Evolutionary conservation across 2,329 filamentous ascomycete genomes (phyloP).

Genomic region (Exophiala aquamarina): DNA sequence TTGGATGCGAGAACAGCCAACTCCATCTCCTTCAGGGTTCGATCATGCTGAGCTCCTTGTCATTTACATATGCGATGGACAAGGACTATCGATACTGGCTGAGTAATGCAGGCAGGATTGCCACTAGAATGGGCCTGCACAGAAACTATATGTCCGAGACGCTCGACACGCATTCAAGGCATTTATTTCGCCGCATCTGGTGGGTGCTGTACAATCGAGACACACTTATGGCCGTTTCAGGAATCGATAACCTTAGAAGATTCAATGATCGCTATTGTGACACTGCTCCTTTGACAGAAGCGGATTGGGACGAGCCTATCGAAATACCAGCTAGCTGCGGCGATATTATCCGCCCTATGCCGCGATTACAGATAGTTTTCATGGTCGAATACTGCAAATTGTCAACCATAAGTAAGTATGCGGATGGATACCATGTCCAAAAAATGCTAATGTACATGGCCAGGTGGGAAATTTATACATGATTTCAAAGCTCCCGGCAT

Average conservation of each 20-base stretch:
- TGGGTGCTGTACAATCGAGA: constrained; percentile 5
- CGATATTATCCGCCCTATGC: neutral
- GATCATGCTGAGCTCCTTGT: constrained; percentile 3
- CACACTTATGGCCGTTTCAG: constrained; percentile 1
- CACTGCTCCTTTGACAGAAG: neutral
- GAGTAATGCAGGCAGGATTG: constrained; percentile 2
- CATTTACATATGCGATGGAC: constrained; percentile 8
- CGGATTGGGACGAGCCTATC: neutral
- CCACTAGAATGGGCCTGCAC: constrained; percentile 4
- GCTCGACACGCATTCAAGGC: neutral
- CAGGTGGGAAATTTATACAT: constrained; percentile 1
- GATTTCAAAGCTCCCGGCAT: constrained; percentile 5
- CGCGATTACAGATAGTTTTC: constrained; percentile 2
- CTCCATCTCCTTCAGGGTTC: constrained; percentile 6
- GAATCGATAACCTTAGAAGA: constrained; percentile 1
- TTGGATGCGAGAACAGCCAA: constrained; percentile 5
- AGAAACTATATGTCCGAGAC: constrained; percentile 1
- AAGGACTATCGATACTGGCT: constrained; percentile 5
- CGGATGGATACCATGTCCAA: neutral
- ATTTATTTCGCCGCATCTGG: constrained; percentile 1
- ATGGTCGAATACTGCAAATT: constrained; percentile 7
- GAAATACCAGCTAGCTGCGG: neutral
- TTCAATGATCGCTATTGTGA: constrained; percentile 4
- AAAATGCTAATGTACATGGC: neutral
- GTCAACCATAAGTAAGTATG: constrained; percentile 6